phyloP scores from a whole-genome alignment of 257 asterid genomes.

The Rehmannia glutinosa region DNA sequence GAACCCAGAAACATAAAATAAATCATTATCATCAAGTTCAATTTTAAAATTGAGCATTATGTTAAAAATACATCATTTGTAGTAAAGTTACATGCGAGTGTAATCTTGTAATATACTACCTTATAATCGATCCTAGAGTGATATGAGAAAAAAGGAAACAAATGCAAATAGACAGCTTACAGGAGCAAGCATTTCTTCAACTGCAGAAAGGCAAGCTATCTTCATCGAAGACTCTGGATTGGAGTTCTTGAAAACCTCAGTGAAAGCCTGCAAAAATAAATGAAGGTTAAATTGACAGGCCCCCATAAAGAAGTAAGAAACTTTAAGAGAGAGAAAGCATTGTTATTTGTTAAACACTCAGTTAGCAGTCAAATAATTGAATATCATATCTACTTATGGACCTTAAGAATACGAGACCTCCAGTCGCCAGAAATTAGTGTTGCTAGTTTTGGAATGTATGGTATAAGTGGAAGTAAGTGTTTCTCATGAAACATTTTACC shows the following conservation, averaged over 20 bases:
- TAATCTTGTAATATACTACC: constrained; percentile 15
- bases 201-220: constrained; percentile 78
- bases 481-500: constrained; percentile 50
- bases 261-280: constrained; percentile 58
- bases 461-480: constrained; percentile 63
- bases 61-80: neutral
- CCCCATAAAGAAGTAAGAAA: neutral
- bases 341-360: neutral
- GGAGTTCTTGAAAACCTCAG: constrained; percentile 54
- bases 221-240: constrained; percentile 57
- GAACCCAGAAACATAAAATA: neutral
- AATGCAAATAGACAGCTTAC: constrained; percentile 50
- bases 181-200: constrained; percentile 65
- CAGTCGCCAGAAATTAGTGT: constrained; percentile 49
- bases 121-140: neutral
- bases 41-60: neutral
- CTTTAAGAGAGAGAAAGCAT: neutral
- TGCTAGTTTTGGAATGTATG: constrained; percentile 64
- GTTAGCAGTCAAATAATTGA: neutral
- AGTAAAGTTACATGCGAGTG: neutral
- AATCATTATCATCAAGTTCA: neutral
- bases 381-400: constrained; percentile 15
- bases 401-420: constrained; percentile 82
- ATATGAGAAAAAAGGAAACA: neutral
- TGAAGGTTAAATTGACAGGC: constrained; percentile 12